Percentiles rank a stretch among this genome's conserved stretches.
phyloP scores from a whole-genome alignment of 495 filamentous ascomycete genomes.

The Hypoxylon crocopeplum region DNA sequence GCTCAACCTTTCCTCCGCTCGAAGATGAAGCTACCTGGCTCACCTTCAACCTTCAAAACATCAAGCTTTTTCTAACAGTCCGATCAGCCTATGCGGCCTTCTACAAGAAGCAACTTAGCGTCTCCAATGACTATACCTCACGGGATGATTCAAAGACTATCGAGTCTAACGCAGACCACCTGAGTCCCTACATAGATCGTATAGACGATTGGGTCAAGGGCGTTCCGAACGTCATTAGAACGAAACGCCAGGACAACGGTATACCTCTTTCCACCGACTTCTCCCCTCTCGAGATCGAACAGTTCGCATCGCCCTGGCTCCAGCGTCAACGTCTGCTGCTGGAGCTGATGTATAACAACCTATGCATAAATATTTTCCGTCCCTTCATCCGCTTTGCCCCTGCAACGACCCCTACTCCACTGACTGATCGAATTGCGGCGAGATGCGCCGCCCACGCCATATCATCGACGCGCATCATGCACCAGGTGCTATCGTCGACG shows the following conservation, averaged over 20 bases:
- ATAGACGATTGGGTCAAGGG: slow-evolving; percentile 47
- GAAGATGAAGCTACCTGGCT: slow-evolving; percentile 35
- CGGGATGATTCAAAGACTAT: slow-evolving; percentile 35
- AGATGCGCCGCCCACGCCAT: slow-evolving; percentile 57
- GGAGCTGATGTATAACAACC: slow-evolving; percentile 60
- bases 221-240: slow-evolving; percentile 52
- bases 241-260: slow-evolving; percentile 42
- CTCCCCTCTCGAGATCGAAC: slow-evolving; percentile 46
- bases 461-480: slow-evolving; percentile 55
- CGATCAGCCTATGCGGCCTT: slow-evolving; percentile 48
- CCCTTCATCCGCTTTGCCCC: slow-evolving; percentile 54
- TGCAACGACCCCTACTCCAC: slow-evolving; percentile 1
- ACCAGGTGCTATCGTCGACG: slow-evolving; percentile 56
- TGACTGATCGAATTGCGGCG: slow-evolving; percentile 42
- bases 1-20: slow-evolving; percentile 44
- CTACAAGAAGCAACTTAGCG: slow-evolving; percentile 36
- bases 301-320: slow-evolving; percentile 50
- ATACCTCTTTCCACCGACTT: slow-evolving; percentile 53
- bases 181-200: slow-evolving; percentile 35
- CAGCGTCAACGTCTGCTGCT: slow-evolving; percentile 57
- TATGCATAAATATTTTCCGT: slow-evolving; percentile 53
- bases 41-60: slow-evolving; percentile 46
- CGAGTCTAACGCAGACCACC: slow-evolving; percentile 39
- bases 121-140: slow-evolving; percentile 18
- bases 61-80: slow-evolving; percentile 47